Evolutionary conservation across 257 asterid genomes (phyloP), one percentile per base, ranked within the genome.

Genomic region (Solanum chiquidenum): DNA sequence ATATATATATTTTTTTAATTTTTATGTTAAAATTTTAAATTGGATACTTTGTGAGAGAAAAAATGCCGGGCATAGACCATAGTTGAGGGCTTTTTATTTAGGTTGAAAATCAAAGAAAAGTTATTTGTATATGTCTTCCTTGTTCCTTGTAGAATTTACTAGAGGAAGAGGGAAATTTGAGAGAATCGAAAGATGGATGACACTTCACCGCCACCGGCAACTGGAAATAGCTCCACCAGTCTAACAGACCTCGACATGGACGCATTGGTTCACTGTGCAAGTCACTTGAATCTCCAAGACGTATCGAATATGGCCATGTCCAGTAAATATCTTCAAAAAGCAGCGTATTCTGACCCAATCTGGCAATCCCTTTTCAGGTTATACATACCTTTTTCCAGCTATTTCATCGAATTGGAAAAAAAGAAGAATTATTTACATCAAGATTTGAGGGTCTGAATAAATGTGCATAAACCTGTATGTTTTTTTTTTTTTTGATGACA

Each of bases 351-450:
- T 7, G 98, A 96, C 87, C 93, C 93, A 77, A 72, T 95, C 14
- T 95, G 98, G 98, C 92, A 85, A 88, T 90, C 93, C 16, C 89
- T 96, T 83, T 93, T 90, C 96, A 93, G 98, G 98, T 95, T 23
- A 4, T 10, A 16, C 66, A 14, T 52, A 52, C 60, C 16, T 52
- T 52, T 52, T 52, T 52, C 60, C 60, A 52, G 16, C 7, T 33
- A 34, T 9, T 46, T 31, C 12, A 49, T 49, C 3, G 58, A 49
- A 49, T 49, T 52, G 29, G 38, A 74, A 12, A 74, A 44, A 37
- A 38, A 38, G 55, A 5, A 35, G 25, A 42, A 42, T 42, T 74
- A 21, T 35, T 35, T 73, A 2, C 21, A 44, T 35, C 29, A 7
- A 27, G 42, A 71, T 71, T 71, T 71, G 77, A 31, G 76, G 76